Evolutionary conservation across 1,139 yeast species (phyloP), one percentile per base, ranked within the genome.

Genomic region (Yamadazyma epiphylla): DNA sequence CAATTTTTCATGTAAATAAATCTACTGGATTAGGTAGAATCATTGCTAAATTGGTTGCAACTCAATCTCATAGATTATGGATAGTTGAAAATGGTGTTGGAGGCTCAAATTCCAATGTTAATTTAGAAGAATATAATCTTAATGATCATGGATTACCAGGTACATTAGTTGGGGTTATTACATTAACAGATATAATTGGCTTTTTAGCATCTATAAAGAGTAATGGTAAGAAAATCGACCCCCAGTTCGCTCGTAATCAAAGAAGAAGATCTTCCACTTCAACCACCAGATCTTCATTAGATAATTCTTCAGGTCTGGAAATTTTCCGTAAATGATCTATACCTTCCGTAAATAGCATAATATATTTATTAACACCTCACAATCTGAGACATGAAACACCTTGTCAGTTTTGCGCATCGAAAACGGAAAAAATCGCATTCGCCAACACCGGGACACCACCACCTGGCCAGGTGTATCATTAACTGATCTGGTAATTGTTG

Each of bases 11-110:
- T 55, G 96, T 89, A 19, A 82, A 84, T 42, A 74, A 77, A 38
- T 73, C 74, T 27, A 78, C 94, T 10, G 80, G 94, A 0, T 70
- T 91, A 29, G 95, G 89, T 16, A 75, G 96, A 53, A 88, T 94
- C 8, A 74, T 91, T 48, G 97, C 97, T 28, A 91, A 91, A 58
- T 69, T 91, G 45, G 96, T 91, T 16, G 97, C 97, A 8, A 91
- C 98, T 4, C 82, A 81, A 55, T 77, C 95, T 10, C 98, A 91
- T 60, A 74, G 97, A 53, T 65, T 89, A 43, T 89, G 96, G 96
- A 80, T 89, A 35, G 95, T 87, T 14, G 89, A 84, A 47, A 77
- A 79, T 17, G 43, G 40, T 22, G 23, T 20, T 30, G 28, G 48
- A 2, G 39, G 48, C 13, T 45, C 49, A 4, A 45, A 55, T 35